These are phyloP conservation scores for Xylariaceae sp. DNA, from an alignment of 2,329 filamentous ascomycete species.

Conservation along the genomic window DNA sequence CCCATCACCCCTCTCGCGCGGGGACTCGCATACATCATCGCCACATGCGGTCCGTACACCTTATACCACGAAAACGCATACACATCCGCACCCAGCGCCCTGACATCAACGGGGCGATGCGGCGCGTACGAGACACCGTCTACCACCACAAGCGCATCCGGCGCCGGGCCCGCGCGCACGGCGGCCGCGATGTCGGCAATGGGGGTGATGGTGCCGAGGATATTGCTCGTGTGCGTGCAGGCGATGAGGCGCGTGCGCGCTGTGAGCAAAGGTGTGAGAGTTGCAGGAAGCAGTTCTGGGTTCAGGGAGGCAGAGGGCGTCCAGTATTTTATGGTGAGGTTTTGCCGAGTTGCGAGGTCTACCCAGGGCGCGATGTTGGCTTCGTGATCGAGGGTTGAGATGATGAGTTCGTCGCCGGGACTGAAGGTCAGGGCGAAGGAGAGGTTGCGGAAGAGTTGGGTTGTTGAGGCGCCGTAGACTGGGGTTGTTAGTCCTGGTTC, in stretches of 20 bases:
- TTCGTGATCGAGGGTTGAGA: slow-evolving; percentile 72
- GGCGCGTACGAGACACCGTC: slow-evolving; percentile 75
- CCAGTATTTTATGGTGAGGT: slow-evolving; percentile 68
- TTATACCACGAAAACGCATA: slow-evolving; percentile 83
- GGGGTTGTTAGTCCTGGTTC: slow-evolving; percentile 1
- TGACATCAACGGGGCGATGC: slow-evolving; percentile 64
- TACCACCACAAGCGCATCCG: slow-evolving; percentile 59
- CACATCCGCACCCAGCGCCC: slow-evolving; percentile 64
- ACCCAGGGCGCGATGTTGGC: slow-evolving; percentile 73
- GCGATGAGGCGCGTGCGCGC: slow-evolving; percentile 63
- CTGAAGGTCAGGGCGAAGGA: slow-evolving; percentile 49
- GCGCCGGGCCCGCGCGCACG: slow-evolving; percentile 32
- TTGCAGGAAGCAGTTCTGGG: slow-evolving; percentile 53
- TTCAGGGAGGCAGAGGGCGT: slow-evolving; percentile 42
- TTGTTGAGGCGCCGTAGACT: slow-evolving; percentile 70
- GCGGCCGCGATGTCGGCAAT: slow-evolving; percentile 20
- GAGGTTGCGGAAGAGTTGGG: slow-evolving; percentile 70
- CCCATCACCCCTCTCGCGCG: slow-evolving; percentile 50
- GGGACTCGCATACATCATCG: slow-evolving; percentile 61
- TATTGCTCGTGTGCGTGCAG: slow-evolving; percentile 61
- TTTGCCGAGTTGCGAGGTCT: slow-evolving; percentile 56
- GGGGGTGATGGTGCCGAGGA: slow-evolving; percentile 27
- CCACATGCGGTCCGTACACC: slow-evolving; percentile 70
- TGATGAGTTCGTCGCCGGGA: slow-evolving; percentile 59
- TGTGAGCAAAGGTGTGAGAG: slow-evolving; percentile 55